Evolutionary conservation across 108 stramenopile genomes (phyloP), one percentile per base, ranked within the genome.

Genomic region (Skeletonema costatum): DNA sequence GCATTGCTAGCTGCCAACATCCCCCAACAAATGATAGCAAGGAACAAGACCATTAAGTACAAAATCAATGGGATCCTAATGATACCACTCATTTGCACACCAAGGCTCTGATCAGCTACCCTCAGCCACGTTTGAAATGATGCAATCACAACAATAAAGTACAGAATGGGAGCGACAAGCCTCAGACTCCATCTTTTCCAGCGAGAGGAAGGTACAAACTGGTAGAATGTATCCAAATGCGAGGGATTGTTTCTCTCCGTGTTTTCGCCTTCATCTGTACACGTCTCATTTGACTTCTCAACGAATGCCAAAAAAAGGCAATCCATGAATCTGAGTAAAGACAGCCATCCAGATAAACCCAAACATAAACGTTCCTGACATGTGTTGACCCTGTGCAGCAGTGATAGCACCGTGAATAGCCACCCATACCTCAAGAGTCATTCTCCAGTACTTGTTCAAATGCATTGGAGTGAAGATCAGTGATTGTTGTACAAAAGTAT

Each of bases 281-380:
- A 11, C 16, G 0, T n/a, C 46, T 48, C 46, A 0, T 48, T 5
- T 5, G 46, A 48, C 46, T 48, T 48, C 11, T 48, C 46, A 48
- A 48, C 46, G 12, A 48, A 48, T 16, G 46, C 46, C 46, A 48
- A n/a, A 2, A 11, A 48, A 48, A 13, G 46, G 46, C 46, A 48
- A 48, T 48, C 46, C 46, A 48, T 48, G 46, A 48, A 48, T 48
- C 46, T 48, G 46, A 48, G 46, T 48, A n/a, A 48, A 48, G 46
- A 48, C 46, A 12, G 16, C 13, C 46, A 48, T 48, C 46, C 46
- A 48, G 11, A 48, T 7, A n/a, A 48, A 48, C 11, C 46, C 46
- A 48, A 48, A 48, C 12, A 48, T 3, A n/a, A 48, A 48, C 4
- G 0, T 48, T 48, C 46, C 46, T 3, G 13, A 16, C 46, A 48